A percentile compares a stretch with the other conserved stretches of the same genome.
These are phyloP conservation scores for Aspergillus sp. DNA, from an alignment of 2,329 filamentous ascomycete genomes.

Conservation along the genomic window DNA sequence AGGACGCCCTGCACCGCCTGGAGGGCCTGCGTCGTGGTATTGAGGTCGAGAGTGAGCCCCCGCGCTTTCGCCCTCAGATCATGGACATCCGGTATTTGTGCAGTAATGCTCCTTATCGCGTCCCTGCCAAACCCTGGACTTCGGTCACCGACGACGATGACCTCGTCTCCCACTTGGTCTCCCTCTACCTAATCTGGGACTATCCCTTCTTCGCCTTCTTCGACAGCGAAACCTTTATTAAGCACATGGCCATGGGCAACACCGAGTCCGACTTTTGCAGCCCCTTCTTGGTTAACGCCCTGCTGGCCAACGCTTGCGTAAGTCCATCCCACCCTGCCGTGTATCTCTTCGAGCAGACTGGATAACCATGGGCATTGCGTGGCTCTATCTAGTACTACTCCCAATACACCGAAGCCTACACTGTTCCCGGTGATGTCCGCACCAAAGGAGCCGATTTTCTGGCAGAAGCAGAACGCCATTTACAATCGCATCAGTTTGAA, in stretches of 20 bases:
- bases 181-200: slow-evolving; percentile 93
- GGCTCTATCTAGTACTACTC: slow-evolving; percentile 24
- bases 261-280: slow-evolving; percentile 72
- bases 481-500: slow-evolving; percentile 17
- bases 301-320: slow-evolving; percentile 60
- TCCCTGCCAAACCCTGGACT: slow-evolving; percentile 65
- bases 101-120: slow-evolving; percentile 24
- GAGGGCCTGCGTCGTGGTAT: slow-evolving; percentile 19
- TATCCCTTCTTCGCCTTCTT: slow-evolving; percentile 87
- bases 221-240: slow-evolving; percentile 71
- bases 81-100: slow-evolving; percentile 33
- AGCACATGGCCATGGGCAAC: slow-evolving; percentile 39
- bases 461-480: slow-evolving; percentile 27
- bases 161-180: slow-evolving; percentile 77
- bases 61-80: slow-evolving; percentile 25
- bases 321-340: no score
- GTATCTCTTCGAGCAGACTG: no score
- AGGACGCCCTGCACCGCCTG: slow-evolving; percentile 14
- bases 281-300: slow-evolving; percentile 79
- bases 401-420: slow-evolving; percentile 32
- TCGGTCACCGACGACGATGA: slow-evolving; percentile 73
- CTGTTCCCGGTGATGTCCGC: slow-evolving; percentile 27
- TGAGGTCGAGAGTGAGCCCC: slow-evolving; percentile 23
- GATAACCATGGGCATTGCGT: not conserved
- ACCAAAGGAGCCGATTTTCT: slow-evolving; percentile 31